These are phyloP conservation scores for Leccinum pachyderme DNA, from an alignment of 1,284 basidiomycete genomes.

Conservation along the genomic window DNA sequence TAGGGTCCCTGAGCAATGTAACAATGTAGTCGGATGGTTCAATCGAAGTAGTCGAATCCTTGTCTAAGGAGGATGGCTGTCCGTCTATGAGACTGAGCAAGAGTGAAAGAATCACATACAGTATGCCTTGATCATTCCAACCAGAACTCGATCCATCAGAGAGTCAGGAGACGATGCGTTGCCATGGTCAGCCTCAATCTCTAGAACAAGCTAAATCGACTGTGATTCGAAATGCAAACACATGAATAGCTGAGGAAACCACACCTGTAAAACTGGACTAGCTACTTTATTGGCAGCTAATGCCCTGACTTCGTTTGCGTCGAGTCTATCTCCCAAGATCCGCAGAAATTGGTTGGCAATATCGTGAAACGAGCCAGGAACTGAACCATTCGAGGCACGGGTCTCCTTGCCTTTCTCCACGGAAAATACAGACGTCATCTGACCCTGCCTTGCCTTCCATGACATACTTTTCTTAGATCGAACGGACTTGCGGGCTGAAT, in stretches of 20 bases:
- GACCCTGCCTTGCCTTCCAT: conserved; percentile 75
- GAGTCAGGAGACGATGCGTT: conserved; percentile 62
- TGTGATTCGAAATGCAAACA: neutral
- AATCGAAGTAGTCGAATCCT: conserved; percentile 33
- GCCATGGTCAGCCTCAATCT: conserved; percentile 70
- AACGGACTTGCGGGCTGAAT: conserved; percentile 39
- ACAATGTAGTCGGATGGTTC: conserved; percentile 73
- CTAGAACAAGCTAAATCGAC: conserved; percentile 65
- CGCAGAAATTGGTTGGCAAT: conserved; percentile 55
- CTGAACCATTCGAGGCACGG: conserved; percentile 24
- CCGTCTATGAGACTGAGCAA: neutral
- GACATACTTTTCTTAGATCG: conserved; percentile 76
- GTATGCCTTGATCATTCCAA: conserved; percentile 72
- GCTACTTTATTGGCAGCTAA: conserved; percentile 82
- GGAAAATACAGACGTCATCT: conserved; percentile 69
- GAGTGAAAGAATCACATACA: conserved; percentile 43
- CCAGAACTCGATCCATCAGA: conserved; percentile 78
- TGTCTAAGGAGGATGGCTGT: conserved; percentile 30
- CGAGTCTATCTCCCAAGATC: conserved; percentile 51
- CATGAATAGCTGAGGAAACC: conserved; percentile 16
- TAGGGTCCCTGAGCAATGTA: conserved; percentile 79
- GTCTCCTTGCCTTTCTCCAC: conserved; percentile 45
- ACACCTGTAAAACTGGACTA: conserved; percentile 76
- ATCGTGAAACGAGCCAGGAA: conserved; percentile 53
- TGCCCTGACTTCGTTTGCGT: conserved; percentile 76